phyloP scores from a whole-genome alignment of 805 yeast species.

The Aciculoconidium aculeatum region DNA sequence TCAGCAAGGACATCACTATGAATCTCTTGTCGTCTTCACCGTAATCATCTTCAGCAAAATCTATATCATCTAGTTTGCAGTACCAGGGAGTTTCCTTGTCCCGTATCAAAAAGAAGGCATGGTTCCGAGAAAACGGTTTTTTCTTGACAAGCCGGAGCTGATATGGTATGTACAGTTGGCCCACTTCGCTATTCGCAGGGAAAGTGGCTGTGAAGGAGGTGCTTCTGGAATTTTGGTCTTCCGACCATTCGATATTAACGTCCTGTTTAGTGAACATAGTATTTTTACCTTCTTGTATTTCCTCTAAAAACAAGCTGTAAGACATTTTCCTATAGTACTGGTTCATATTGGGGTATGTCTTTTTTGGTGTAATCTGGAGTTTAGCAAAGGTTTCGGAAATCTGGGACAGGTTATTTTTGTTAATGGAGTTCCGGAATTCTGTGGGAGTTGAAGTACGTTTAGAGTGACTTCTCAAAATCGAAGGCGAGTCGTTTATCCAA shows the following conservation, averaged over 20 bases:
- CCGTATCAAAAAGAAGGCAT: constrained; percentile 50
- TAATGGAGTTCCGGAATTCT: too few species aligned
- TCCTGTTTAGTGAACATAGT: constrained; percentile 32
- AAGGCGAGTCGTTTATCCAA: too few species aligned
- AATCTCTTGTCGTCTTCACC: constrained; percentile 7
- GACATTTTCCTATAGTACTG: constrained; percentile 56
- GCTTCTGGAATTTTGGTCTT: constrained; percentile 37
- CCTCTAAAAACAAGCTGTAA: constrained; percentile 59
- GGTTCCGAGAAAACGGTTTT: constrained; percentile 54
- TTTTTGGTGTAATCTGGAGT: constrained; percentile 25
- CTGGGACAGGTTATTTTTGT: too few species aligned
- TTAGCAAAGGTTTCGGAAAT: constrained; percentile 4
- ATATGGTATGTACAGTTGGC: constrained; percentile 45
- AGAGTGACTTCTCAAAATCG: too few species aligned
- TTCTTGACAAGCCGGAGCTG: constrained; percentile 47
- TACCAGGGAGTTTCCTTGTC: constrained; percentile 53
- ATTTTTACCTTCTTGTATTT: constrained; percentile 39
- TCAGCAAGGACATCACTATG: constrained; percentile 42
- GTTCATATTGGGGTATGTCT: constrained; percentile 43
- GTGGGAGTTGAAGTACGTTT: too few species aligned
- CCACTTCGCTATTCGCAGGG: constrained; percentile 42
- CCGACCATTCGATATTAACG: constrained; percentile 48
- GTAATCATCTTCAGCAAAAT: constrained; percentile 31
- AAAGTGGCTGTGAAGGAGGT: constrained; percentile 38
- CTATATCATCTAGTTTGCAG: constrained; percentile 47